phyloP scores from a whole-genome alignment of 2,329 filamentous ascomycete species.

The Colletotrichum sp. region DNA sequence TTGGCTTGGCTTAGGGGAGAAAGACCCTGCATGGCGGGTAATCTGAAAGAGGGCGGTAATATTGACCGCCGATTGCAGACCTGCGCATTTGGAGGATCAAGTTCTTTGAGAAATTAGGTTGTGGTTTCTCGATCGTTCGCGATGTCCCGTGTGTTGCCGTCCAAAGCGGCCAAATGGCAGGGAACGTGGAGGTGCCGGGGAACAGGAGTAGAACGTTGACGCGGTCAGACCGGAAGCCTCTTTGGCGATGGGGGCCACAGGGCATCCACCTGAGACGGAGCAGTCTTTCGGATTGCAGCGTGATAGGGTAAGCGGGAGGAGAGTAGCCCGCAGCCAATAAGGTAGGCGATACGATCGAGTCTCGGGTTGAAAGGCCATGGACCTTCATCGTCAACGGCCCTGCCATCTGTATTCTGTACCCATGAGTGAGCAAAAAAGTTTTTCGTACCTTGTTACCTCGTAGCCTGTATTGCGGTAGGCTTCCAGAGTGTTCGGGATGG shows the following conservation, averaged over 20 bases:
- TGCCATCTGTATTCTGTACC: background rate
- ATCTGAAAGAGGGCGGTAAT: background rate
- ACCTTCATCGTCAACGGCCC: background rate
- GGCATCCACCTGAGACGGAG: constrained; percentile 5
- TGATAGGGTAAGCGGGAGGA: background rate
- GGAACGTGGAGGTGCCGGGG: background rate
- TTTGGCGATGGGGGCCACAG: background rate
- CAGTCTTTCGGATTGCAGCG: background rate
- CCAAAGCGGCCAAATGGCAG: background rate
- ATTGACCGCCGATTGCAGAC: background rate
- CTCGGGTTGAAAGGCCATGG: background rate
- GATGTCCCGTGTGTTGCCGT: background rate
- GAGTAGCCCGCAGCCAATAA: background rate
- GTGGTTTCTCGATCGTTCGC: background rate
- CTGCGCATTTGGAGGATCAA: background rate
- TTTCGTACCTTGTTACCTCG: background rate
- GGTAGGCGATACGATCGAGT: background rate
- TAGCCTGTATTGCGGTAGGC: background rate
- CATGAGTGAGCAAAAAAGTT: background rate
- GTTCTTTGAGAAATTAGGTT: background rate
- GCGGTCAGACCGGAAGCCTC: constrained; percentile 3
- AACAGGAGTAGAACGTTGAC: background rate
- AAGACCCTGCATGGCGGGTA: background rate
- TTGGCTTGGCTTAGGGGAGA: background rate
- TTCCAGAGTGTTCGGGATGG: background rate